Percentiles rank a stretch among this genome's conserved stretches.
Conservation (phyloP, 305 asterid species). For the Salvia sclarea region DNA sequence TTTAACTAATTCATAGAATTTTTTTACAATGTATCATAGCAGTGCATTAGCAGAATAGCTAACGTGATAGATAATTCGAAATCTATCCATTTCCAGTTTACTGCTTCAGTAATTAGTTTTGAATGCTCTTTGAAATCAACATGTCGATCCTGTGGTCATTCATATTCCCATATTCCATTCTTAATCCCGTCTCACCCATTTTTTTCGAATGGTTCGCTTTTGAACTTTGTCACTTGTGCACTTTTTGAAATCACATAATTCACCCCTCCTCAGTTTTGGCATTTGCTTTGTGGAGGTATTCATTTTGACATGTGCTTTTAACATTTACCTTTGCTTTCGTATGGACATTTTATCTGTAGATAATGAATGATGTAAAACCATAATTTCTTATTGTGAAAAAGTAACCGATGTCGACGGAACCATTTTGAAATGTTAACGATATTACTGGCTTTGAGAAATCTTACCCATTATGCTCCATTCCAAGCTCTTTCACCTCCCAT, state of each 20-base stretch:
- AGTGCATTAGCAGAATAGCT: neutral
- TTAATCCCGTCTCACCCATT: neutral
- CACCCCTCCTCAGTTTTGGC: neutral
- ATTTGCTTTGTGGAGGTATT: neutral
- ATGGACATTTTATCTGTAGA: neutral
- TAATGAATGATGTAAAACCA: slow-evolving; percentile 16
- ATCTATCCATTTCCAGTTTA: neutral
- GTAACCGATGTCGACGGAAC: neutral
- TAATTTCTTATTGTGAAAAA: slow-evolving; percentile 7
- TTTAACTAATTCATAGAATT: neutral
- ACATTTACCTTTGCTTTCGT: neutral
- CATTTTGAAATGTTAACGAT: slow-evolving; percentile 5
- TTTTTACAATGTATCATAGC: neutral
- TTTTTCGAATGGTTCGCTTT: neutral
- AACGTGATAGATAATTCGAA: neutral
- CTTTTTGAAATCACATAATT: neutral
- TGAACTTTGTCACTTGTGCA: neutral
- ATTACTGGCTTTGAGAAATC: slow-evolving; percentile 25
- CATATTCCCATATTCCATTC: neutral
- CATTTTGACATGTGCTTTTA: neutral
- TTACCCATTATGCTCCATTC: slow-evolving; percentile 98
- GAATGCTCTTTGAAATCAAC: neutral
- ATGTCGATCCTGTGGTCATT: neutral
- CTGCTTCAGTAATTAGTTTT: neutral
- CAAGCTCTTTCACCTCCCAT: slow-evolving; percentile 99